Base-by-base conservation (phyloP, 1,284 basidiomycete species). In the Sanghuangporus baumii region DNA sequence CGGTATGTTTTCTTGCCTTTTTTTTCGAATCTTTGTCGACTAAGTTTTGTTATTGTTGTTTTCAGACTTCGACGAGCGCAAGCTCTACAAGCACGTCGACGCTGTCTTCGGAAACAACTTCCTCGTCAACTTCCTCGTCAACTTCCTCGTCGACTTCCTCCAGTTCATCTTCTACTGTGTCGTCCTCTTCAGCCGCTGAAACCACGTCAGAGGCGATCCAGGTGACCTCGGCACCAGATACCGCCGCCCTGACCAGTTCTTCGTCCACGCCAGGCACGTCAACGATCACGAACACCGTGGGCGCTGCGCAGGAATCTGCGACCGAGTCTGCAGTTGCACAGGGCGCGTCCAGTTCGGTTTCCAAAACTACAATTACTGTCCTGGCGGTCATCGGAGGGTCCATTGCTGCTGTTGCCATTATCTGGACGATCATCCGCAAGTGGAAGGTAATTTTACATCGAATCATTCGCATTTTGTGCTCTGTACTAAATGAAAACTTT, bases 391-490 rank as follows among this genome's bases (percentile, higher is more conserved):
- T 91, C 56, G 90, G 85, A 8, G 80, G 85, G 5, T 84, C 81
- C 51, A 71, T 93, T 51, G 93, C 86, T 66, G 85, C 82, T 46
- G 74, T 86, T 40, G 80, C 81, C 59, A 83, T 93, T 67, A 80
- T 88, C 66, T 95, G 90, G 90, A 94, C 92, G 41, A 78, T 92
- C 69, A 91, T 94, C 81, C 88, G 93, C 77, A 94, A 94, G 76
- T 93, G 89, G 89, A 94, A 94, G 55, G 55, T 57, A 47, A 8
- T 23, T 38, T 23, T 20, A 7, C 23, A 52, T 9, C 3, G 5
- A 5, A 54, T 37, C 23, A 18, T 16, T 40, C 16, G 18, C 36
- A 43, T 23, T 43, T 57, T 56, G 9, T 18, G 43, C 37, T 5
- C 5, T 47, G 38, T 11, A 37, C 34, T 46, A 11, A 46, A n/a